Evolutionary conservation across 148 eudicot species (phyloP).

Genomic region (Drosera capensis): DNA sequence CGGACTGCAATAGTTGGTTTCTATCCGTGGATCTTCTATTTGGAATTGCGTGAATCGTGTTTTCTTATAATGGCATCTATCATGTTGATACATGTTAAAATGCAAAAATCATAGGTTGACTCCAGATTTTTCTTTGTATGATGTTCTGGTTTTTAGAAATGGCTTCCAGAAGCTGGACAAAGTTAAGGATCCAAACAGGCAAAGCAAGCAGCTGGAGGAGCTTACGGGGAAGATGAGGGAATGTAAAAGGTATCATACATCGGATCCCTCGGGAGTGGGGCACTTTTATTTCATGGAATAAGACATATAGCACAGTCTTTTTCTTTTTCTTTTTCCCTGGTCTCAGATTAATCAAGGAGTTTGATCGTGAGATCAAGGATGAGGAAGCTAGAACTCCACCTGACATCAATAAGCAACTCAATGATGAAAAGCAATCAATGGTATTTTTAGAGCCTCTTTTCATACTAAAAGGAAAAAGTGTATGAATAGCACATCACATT

Average conservation of each 20-base stretch:
- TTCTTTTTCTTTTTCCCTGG: background rate
- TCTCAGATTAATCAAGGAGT: conserved; percentile 76
- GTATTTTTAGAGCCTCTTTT: conserved; percentile 12
- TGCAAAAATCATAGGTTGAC: no score
- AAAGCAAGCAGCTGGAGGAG: conserved; percentile 8
- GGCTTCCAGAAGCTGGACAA: conserved; percentile 8
- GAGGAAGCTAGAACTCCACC: conserved; percentile 71
- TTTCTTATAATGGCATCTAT: no score
- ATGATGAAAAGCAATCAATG: conserved; percentile 97
- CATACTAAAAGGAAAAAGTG: no score
- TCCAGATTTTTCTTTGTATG: background rate
- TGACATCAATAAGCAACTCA: conserved; percentile 78
- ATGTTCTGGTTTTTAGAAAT: background rate
- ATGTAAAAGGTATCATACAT: conserved; percentile 4
- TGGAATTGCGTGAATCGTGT: no score
- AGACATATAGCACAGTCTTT: background rate
- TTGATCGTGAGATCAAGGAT: conserved; percentile 95
- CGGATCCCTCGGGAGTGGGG: no score
- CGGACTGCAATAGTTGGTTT: no score
- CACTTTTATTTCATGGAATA: no score
- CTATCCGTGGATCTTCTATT: no score
- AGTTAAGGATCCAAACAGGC: conserved; percentile 3
- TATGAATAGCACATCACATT: background rate
- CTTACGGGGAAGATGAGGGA: conserved; percentile 8
- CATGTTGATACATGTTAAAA: no score